These are phyloP conservation scores for Populus deltoides DNA, from an alignment of 345 rosid species.

Conservation along the genomic window DNA sequence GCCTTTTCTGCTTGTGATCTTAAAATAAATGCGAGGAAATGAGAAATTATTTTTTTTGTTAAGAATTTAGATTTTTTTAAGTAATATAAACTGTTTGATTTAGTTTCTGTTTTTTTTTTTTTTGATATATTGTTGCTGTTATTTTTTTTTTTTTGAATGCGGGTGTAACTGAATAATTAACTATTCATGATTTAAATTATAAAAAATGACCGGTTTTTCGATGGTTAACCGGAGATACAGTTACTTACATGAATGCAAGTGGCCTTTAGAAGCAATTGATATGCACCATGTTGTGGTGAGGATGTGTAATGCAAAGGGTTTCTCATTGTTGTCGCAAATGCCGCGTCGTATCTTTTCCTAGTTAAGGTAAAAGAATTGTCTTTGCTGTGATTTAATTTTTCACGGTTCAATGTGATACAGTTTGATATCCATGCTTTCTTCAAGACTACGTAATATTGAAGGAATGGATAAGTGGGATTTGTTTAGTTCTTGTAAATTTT, in stretches of 20 bases:
- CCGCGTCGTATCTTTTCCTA: slow-evolving; percentile 31
- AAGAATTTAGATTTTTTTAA: too few relatives aligned
- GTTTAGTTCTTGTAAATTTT: not conserved
- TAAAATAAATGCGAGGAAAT: too few relatives aligned
- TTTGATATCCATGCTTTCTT: not conserved
- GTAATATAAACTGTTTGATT: not conserved
- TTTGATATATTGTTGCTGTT: not conserved
- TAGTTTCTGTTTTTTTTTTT: not conserved
- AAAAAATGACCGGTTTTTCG: slow-evolving; percentile 39
- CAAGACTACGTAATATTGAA: not conserved
- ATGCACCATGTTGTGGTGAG: slow-evolving; percentile 54
- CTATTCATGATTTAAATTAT: not conserved
- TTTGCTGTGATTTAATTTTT: too few relatives aligned
- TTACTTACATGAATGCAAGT: slow-evolving; percentile 43
- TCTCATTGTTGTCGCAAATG: slow-evolving; percentile 34
- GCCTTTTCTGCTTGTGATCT: not conserved
- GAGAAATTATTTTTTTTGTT: too few relatives aligned
- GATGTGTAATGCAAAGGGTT: slow-evolving; percentile 35
- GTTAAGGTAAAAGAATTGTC: slow-evolving; percentile 40
- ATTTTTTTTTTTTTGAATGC: too few relatives aligned
- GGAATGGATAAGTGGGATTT: not conserved
- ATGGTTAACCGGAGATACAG: slow-evolving; percentile 38
- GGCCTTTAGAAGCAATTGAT: slow-evolving; percentile 48
- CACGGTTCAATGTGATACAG: not conserved
- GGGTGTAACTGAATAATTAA: not conserved